These are phyloP conservation scores for Tuber borchii DNA, from an alignment of 495 filamentous ascomycete genomes.

Conservation along the genomic window DNA sequence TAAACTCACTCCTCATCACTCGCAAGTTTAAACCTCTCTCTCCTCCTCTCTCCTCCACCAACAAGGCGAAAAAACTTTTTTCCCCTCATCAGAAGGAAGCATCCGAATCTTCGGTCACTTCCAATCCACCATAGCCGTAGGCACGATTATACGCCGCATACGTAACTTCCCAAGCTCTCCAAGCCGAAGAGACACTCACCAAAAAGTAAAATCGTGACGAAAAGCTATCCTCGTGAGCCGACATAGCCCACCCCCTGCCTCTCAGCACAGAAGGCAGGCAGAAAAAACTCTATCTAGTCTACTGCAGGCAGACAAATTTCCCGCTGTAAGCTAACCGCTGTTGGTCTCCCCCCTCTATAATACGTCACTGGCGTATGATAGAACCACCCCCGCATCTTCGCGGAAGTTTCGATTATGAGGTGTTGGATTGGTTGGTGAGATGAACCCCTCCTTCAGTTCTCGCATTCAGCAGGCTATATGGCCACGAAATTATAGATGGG, in stretches of 20 bases:
- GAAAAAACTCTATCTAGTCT: background rate
- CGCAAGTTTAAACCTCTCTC: background rate
- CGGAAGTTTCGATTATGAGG: background rate
- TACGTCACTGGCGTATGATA: background rate
- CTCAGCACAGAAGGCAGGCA: background rate
- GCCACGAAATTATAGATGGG: background rate
- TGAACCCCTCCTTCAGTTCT: background rate
- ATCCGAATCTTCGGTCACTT: background rate
- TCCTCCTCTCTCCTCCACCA: background rate
- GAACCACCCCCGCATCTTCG: background rate
- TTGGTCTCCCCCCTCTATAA: background rate
- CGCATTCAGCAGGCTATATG: too few relatives aligned
- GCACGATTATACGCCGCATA: background rate
- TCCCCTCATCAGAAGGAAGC: background rate
- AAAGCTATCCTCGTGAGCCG: background rate
- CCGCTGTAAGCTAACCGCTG: conserved; percentile 5
- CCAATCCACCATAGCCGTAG: background rate
- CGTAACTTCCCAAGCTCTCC: background rate
- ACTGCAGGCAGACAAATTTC: background rate
- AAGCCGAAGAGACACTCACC: background rate
- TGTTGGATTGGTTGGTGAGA: background rate
- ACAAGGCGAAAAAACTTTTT: background rate
- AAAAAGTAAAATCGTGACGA: background rate
- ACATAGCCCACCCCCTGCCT: background rate
- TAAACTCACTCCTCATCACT: background rate